Conservation (phyloP, 1,284 basidiomycete genomes). For the Malassezia equina region DNA sequence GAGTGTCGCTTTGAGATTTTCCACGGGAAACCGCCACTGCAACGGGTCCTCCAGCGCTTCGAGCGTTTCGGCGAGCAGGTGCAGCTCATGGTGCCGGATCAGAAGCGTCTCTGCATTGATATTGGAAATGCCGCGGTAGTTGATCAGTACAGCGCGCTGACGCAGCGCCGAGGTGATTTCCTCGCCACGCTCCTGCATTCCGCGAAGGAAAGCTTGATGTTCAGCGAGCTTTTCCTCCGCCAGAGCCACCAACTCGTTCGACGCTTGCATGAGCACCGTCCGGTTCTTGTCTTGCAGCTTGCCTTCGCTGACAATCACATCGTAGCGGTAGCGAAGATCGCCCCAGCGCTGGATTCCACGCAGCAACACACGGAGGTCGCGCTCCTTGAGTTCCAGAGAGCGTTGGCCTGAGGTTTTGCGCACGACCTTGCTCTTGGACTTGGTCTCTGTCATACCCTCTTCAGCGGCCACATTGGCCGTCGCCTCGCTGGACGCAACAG, state of each 20-base stretch:
- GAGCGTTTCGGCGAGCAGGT: conserved; percentile 66
- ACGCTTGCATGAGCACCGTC: conserved; percentile 76
- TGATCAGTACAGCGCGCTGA: conserved; percentile 87
- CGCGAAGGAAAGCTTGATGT: conserved; percentile 56
- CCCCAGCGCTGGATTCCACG: conserved; percentile 95
- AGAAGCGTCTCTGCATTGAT: conserved; percentile 97
- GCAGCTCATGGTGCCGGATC: conserved; percentile 77
- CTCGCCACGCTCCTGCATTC: conserved; percentile 62
- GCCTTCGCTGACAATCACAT: conserved; percentile 82
- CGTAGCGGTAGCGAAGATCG: conserved; percentile 86
- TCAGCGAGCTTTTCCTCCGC: conserved; percentile 75
- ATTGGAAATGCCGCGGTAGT: conserved; percentile 75
- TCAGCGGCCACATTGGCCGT: conserved; percentile 53
- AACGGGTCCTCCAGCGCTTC: conserved; percentile 58
- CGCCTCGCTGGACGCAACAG: conserved; percentile 7
- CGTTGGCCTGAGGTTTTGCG: conserved; percentile 71
- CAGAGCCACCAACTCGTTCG: conserved; percentile 81
- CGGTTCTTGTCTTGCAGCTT: conserved; percentile 90
- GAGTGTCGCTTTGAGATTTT: conserved; percentile 81
- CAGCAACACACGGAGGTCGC: conserved; percentile 89
- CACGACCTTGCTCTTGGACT: conserved; percentile 54
- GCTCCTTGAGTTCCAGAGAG: conserved; percentile 89
- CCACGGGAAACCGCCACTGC: conserved; percentile 75
- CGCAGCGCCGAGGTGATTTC: conserved; percentile 54
- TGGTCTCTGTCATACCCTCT: conserved; percentile 52